Evolutionary conservation across 2,329 filamentous ascomycete genomes (phyloP).

Genomic region (Sphaerostilbella broomeana): DNA sequence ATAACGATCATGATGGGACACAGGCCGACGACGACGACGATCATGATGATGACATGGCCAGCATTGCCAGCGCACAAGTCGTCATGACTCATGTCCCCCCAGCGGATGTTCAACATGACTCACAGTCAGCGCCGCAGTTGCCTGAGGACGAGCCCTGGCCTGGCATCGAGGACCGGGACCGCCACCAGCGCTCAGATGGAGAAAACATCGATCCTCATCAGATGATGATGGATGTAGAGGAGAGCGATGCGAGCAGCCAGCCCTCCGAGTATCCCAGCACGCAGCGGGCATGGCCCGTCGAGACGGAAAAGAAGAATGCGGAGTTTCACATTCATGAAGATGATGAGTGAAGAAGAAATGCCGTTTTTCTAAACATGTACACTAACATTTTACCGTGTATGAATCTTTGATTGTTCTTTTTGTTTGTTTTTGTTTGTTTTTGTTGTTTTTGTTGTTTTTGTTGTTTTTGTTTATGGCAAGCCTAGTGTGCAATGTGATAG

Average conservation of each 20-base stretch:
- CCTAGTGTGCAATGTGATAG: background rate
- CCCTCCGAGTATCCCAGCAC: constrained; percentile 53
- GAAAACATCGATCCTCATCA: constrained; percentile 45
- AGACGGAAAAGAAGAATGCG: constrained; percentile 12
- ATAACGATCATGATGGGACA: too few species aligned
- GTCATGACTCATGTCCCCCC: constrained; percentile 23
- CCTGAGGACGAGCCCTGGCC: constrained; percentile 53
- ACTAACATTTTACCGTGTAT: too few species aligned
- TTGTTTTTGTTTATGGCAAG: background rate
- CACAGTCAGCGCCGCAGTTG: constrained; percentile 26
- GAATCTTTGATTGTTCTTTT: too few species aligned
- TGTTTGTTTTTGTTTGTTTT: background rate
- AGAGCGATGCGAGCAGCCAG: constrained; percentile 40
- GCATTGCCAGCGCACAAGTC: constrained; percentile 19
- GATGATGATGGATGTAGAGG: constrained; percentile 20
- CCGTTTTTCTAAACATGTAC: background rate
- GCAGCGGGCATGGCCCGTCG: constrained; percentile 35
- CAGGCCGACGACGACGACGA: constrained; percentile 18
- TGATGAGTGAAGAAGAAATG: constrained; percentile 1
- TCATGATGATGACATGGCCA: constrained; percentile 19
- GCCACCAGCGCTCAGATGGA: constrained; percentile 37
- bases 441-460: background rate
- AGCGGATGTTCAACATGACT: constrained; percentile 16
- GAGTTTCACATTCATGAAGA: constrained; percentile 39
- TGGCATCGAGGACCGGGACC: constrained; percentile 48